Evolutionary conservation across 768 basidiomycete genomes (phyloP).

Genomic region (Podaxis sp.): DNA sequence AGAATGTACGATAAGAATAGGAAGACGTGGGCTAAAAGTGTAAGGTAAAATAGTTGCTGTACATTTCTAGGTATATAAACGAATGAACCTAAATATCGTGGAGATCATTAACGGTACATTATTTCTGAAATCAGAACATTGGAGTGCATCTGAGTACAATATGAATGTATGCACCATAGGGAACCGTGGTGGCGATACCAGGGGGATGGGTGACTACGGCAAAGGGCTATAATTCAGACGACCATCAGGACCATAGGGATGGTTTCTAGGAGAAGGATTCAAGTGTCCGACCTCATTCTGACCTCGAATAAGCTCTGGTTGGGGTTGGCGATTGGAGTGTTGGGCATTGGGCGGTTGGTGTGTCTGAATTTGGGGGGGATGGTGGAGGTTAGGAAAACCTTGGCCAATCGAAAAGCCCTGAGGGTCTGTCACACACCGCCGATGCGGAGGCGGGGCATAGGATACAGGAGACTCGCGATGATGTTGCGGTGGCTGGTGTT

Average conservation of each 20-base stretch:
- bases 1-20: conserved; percentile 13
- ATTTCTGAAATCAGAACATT: conserved; percentile 2
- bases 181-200: conserved; percentile 7
- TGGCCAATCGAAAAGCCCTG: conserved; percentile 49
- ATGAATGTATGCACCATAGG: background rate
- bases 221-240: conserved; percentile 46
- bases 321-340: conserved; percentile 30
- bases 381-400: conserved; percentile 48
- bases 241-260: conserved; percentile 43
- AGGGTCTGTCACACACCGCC: conserved; percentile 58
- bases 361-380: conserved; percentile 37
- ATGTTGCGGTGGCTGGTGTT: conserved; percentile 37
- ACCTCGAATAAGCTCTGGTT: conserved; percentile 41
- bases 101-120: conserved; percentile 10
- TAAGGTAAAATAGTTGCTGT: conserved; percentile 15
- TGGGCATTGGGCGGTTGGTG: conserved; percentile 22
- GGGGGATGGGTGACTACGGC: conserved; percentile 19
- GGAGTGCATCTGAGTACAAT: background rate
- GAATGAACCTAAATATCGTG: conserved; percentile 2
- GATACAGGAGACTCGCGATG: conserved; percentile 43
- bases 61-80: conserved; percentile 21
- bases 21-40: conserved; percentile 7
- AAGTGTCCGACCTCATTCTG: conserved; percentile 31
- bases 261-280: conserved; percentile 29
- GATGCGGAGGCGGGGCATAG: conserved; percentile 39